Percentiles rank a stretch among this genome's conserved stretches.
Conservation (phyloP, 768 basidiomycete species). For the Mycena vulgaris region DNA sequence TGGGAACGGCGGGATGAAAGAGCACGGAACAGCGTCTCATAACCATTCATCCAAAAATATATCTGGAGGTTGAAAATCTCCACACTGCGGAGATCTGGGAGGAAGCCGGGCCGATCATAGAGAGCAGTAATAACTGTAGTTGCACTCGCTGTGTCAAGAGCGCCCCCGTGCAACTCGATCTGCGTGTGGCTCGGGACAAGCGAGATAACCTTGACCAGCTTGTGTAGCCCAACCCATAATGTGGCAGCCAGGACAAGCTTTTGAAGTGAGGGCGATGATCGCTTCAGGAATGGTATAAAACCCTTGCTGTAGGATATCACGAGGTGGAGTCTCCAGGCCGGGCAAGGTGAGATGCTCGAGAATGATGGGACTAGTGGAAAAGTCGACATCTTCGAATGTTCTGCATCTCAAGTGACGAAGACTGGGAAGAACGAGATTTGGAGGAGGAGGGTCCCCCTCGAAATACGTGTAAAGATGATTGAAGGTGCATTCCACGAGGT, state of each 20-base stretch:
- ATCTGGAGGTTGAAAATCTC: neutral
- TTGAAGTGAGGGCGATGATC: slow-evolving; percentile 10
- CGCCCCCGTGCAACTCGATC: neutral
- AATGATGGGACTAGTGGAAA: neutral
- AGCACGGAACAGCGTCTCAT: neutral
- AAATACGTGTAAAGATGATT: neutral
- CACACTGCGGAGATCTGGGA: neutral
- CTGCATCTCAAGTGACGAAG: neutral
- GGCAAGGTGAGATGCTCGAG: neutral
- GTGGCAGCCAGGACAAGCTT: neutral
- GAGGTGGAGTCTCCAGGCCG: neutral
- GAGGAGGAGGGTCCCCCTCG: too few species aligned
- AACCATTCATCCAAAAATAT: neutral
- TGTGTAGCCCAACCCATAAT: too few species aligned
- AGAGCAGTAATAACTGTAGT: too few species aligned
- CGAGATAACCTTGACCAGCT: neutral
- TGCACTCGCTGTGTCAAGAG: too few species aligned
- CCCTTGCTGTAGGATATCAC: neutral
- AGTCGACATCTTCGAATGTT: too few species aligned
- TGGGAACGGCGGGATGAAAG: neutral
- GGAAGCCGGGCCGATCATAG: neutral
- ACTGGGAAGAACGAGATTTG: neutral
- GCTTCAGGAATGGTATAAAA: neutral
- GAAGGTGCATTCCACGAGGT: slow-evolving; percentile 5
- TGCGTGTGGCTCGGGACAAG: neutral